Evolutionary conservation across 495 filamentous ascomycete species (phyloP).

Genomic region (Neurospora sp.): DNA sequence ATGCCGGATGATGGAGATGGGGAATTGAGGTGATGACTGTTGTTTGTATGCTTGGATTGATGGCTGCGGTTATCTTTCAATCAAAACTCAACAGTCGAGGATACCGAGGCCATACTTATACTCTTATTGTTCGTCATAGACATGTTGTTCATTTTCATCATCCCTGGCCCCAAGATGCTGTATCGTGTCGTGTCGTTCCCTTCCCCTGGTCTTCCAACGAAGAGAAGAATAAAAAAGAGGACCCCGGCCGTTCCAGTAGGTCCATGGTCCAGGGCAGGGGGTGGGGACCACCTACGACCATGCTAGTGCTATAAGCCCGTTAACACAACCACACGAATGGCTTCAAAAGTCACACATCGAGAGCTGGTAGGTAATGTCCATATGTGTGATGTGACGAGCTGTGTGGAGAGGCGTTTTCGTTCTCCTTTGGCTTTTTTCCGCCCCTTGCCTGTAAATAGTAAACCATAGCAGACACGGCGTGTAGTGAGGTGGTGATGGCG

Average conservation of each 20-base stretch:
- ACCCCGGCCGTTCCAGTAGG: neutral
- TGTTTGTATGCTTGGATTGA: neutral
- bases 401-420: neutral
- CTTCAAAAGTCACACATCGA: neutral
- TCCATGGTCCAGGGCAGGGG: neutral
- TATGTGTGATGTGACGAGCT: neutral
- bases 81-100: slow-evolving; percentile 1
- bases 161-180: neutral
- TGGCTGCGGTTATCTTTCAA: neutral
- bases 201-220: neutral
- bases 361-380: neutral
- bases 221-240: neutral
- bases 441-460: neutral
- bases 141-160: neutral
- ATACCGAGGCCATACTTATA: slow-evolving; percentile 14
- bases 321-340: neutral
- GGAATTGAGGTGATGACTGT: neutral
- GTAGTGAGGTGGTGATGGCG: neutral
- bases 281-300: neutral
- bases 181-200: neutral
- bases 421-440: neutral
- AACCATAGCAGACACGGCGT: neutral
- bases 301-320: neutral
- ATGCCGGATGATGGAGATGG: neutral
- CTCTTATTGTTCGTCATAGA: neutral